A percentile compares a stretch with the other conserved stretches of the same genome.
phyloP scores from a whole-genome alignment of 495 filamentous ascomycete genomes.

The Umbilicaria muhlenbergii region DNA sequence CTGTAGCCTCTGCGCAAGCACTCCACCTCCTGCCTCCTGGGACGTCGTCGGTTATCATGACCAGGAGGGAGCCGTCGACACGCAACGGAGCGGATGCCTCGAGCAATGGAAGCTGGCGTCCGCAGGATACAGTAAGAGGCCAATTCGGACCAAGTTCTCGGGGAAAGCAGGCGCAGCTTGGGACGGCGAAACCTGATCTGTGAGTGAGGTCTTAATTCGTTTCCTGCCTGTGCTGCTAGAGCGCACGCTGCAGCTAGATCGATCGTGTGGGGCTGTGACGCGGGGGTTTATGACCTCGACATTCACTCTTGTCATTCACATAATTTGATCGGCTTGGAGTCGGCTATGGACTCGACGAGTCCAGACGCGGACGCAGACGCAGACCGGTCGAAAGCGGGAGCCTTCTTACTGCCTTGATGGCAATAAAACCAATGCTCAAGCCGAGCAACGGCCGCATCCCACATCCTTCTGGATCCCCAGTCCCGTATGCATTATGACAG shows the following conservation, averaged over 20 bases:
- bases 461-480: background rate
- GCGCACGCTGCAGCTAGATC: background rate
- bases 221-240: background rate
- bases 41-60: constrained; percentile 3
- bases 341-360: background rate
- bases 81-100: constrained; percentile 31
- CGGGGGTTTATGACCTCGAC: background rate
- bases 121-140: constrained; percentile 31
- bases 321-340: background rate
- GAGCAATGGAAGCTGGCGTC: constrained; percentile 24
- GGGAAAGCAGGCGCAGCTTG: constrained; percentile 4
- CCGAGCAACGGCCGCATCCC: too few relatives aligned
- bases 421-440: background rate
- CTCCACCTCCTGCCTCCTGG: background rate
- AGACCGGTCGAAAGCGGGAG: background rate
- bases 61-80: constrained; percentile 7
- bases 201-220: constrained; percentile 16
- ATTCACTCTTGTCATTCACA: background rate
- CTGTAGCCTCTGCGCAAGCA: background rate
- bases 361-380: background rate
- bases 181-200: constrained; percentile 21
- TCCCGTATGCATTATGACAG: background rate
- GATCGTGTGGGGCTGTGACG: background rate
- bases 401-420: background rate
- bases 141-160: constrained; percentile 10